phyloP scores from a whole-genome alignment of 768 basidiomycete genomes.

The Leccinellum rugosiceps region DNA sequence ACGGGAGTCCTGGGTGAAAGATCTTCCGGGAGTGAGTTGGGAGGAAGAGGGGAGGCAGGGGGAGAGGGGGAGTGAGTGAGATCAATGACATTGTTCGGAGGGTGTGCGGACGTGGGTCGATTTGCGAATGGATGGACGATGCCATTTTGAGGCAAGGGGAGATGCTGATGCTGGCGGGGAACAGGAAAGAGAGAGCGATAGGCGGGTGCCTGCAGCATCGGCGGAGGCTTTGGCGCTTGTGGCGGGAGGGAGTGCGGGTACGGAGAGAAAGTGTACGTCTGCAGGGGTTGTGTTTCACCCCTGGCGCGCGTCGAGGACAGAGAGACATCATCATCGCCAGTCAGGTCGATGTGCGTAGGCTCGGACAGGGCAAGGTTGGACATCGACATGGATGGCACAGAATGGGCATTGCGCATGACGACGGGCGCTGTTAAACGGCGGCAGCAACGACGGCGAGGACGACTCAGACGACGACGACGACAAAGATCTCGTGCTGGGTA shows the following conservation, averaged over 20 bases:
- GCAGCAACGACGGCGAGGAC: not conserved
- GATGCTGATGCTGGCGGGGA: constrained; percentile 29
- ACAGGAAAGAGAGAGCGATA: constrained; percentile 55
- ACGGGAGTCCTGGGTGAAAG: constrained; percentile 78
- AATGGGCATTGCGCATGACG: constrained; percentile 28
- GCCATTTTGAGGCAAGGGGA: constrained; percentile 22
- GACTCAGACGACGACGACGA: not conserved
- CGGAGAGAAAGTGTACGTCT: constrained; percentile 21
- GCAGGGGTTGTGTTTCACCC: constrained; percentile 39
- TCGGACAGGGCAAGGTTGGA: constrained; percentile 37
- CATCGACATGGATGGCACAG: constrained; percentile 33
- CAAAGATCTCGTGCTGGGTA: not conserved
- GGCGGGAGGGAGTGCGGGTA: constrained; percentile 23
- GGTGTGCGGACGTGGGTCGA: constrained; percentile 23
- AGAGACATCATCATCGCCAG: constrained; percentile 60
- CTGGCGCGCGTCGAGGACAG: constrained; percentile 27
- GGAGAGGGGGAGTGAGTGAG: constrained; percentile 63
- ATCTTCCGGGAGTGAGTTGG: constrained; percentile 46
- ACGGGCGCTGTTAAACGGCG: not conserved
- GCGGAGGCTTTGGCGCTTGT: constrained; percentile 25
- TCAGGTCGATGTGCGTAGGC: constrained; percentile 66
- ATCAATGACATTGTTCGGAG: constrained; percentile 64
- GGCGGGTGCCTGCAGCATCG: constrained; percentile 21
- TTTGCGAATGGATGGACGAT: constrained; percentile 17
- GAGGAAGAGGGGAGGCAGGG: constrained; percentile 38